These are phyloP conservation scores for Fusarium sacchari DNA, from an alignment of 2,329 filamentous ascomycete genomes.

Conservation along the genomic window DNA sequence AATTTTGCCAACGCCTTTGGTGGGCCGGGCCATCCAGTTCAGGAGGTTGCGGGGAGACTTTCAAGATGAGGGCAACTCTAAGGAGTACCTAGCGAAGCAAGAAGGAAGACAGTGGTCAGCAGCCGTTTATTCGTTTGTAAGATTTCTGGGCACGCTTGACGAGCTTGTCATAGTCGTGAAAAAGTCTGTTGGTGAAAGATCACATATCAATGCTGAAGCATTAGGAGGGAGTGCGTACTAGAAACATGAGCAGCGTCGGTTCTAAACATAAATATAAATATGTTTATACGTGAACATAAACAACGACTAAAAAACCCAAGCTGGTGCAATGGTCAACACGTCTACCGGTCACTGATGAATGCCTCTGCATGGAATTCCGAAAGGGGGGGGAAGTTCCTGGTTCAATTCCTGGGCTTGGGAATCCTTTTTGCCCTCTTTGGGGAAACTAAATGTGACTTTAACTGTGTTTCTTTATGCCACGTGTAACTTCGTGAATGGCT, in stretches of 20 bases:
- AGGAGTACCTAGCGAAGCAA: neutral
- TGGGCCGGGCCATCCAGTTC: constrained; percentile 12
- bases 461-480: neutral
- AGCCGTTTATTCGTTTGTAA: constrained; percentile 15
- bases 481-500: neutral
- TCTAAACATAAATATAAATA: no score
- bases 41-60: constrained; percentile 12
- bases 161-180: constrained; percentile 15
- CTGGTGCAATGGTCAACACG: neutral
- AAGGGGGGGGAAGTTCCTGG: neutral
- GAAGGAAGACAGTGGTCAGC: constrained; percentile 19
- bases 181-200: constrained; percentile 16
- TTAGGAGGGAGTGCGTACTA: constrained; percentile 8
- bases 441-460: neutral
- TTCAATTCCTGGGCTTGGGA: neutral
- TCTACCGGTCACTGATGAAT: neutral
- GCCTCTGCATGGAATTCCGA: neutral
- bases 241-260: neutral
- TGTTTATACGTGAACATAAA: neutral
- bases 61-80: constrained; percentile 8
- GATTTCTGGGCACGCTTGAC: constrained; percentile 10
- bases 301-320: neutral
- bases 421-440: no score
- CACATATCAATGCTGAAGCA: constrained; percentile 7
- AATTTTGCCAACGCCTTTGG: constrained; percentile 10